Base-by-base conservation (phyloP, 176 grass and related monocot species). In the Poa annua region DNA sequence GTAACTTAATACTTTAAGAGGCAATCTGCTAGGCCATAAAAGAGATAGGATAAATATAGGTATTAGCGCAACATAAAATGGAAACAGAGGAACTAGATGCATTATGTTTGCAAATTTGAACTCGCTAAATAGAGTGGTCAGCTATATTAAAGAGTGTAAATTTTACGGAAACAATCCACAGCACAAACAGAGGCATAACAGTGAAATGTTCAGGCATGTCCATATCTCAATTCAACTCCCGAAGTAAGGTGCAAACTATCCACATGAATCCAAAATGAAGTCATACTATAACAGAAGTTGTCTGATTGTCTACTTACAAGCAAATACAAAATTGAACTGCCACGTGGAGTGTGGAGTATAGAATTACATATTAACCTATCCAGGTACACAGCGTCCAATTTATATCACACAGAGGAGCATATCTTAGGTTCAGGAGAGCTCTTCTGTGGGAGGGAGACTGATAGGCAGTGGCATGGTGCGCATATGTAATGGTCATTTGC, bases 201-300 rank as follows among this genome's bases (percentile, higher is more conserved):
- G 26, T 4, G 22, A 11, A 59, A 68, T 11, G 4, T 32, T 71
- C 11, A 35, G 17, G 32, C 15, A 80, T 20, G 8, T 51, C 6
- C 32, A 69, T 38, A 16, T 78, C 83, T n/a, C 4, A 34, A 25
- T 36, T 57, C 24, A 85, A 85, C 50, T 35, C 66, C 7, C 0
- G 0, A 77, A 65, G 64, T 53, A 47, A 70, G 11, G 19, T 35
- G 7, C 10, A 63, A 42, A 80, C 32, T 52, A 70, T 61, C 15
- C 34, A 74, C 34, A 44, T 80, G 47, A 74, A 80, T 48, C 26
- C 11, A 38, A 66, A 65, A 20, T 39, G 39, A 22, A 81, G 33
- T 8, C 57, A 17, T 72, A 25, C 12, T 79, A 16, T 55, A 55
- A 55, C 61, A 66, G 9, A 11, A 84, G 1, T 42, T 55, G 49